Evolutionary conservation across 1,284 basidiomycete genomes (phyloP).

Genomic region (Rhodotorula sp.): DNA sequence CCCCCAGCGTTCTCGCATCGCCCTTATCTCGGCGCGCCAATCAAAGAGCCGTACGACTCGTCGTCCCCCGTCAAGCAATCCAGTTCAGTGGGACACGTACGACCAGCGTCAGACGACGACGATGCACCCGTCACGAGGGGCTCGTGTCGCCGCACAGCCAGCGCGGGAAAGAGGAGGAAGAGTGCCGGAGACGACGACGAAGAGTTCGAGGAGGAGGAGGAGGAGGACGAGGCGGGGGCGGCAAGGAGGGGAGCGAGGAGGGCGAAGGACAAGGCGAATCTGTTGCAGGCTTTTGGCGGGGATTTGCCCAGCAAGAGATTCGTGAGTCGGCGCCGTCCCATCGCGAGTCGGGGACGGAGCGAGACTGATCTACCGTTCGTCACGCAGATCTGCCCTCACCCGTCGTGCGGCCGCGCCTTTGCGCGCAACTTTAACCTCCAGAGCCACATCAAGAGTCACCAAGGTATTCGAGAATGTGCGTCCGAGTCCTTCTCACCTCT

Average conservation of each 20-base stretch:
- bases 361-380: neutral
- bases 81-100: no score
- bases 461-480: constrained; percentile 40
- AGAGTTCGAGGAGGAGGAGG: neutral
- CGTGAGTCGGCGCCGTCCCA: constrained; percentile 7
- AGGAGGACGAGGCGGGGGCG: neutral
- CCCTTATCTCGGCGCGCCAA: neutral
- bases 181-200: neutral
- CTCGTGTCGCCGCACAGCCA: neutral
- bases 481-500: neutral
- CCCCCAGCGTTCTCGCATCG: neutral
- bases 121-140: no score
- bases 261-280: neutral
- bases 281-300: no score
- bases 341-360: neutral
- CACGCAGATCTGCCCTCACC: constrained; percentile 34
- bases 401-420: constrained; percentile 33
- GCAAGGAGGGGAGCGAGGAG: neutral
- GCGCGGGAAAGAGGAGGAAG: neutral
- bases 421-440: constrained; percentile 41
- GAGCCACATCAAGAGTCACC: constrained; percentile 38
- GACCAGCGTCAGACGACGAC: no score
- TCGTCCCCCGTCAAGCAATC: no score
- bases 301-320: constrained; percentile 28
- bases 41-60: neutral